These are phyloP conservation scores for Podaxis rugospora DNA, from an alignment of 768 basidiomycete species.

Conservation along the genomic window DNA sequence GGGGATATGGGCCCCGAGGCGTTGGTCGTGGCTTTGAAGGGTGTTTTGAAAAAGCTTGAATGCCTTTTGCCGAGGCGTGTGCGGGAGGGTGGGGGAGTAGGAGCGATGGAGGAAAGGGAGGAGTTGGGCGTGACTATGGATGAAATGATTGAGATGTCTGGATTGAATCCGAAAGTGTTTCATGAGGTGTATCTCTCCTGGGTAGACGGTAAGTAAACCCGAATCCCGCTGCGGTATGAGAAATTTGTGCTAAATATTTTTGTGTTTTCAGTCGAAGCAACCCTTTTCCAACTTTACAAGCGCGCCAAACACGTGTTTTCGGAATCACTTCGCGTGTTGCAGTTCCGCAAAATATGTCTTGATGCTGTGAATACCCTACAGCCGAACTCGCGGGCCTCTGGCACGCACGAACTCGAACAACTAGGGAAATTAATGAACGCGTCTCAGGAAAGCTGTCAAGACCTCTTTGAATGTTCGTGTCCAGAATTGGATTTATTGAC, in stretches of 20 bases:
- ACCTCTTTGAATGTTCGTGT: constrained; percentile 75
- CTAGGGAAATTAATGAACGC: constrained; percentile 78
- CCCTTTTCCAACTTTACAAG: constrained; percentile 78
- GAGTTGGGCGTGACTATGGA: constrained; percentile 66
- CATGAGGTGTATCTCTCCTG: constrained; percentile 68
- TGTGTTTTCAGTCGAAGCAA: constrained; percentile 59
- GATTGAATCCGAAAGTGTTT: constrained; percentile 52
- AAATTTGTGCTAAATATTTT: background rate
- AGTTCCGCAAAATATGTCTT: constrained; percentile 69
- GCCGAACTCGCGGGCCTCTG: constrained; percentile 14
- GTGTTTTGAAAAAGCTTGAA: constrained; percentile 44
- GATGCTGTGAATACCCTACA: constrained; percentile 11
- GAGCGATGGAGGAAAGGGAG: constrained; percentile 19
- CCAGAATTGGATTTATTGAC: constrained; percentile 73
- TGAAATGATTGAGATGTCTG: constrained; percentile 68
- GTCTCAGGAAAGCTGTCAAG: constrained; percentile 66
- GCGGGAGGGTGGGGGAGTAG: constrained; percentile 13
- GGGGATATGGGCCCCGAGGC: constrained; percentile 40
- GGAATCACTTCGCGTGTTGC: constrained; percentile 77
- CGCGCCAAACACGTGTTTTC: constrained; percentile 77
- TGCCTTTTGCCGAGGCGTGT: constrained; percentile 39
- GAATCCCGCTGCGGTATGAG: background rate
- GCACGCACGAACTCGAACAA: constrained; percentile 27
- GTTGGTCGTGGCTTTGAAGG: constrained; percentile 44
- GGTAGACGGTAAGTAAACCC: constrained; percentile 59